Evolutionary conservation across 2,329 filamentous ascomycete genomes (phyloP).

Genomic region (Cadophora sp.): DNA sequence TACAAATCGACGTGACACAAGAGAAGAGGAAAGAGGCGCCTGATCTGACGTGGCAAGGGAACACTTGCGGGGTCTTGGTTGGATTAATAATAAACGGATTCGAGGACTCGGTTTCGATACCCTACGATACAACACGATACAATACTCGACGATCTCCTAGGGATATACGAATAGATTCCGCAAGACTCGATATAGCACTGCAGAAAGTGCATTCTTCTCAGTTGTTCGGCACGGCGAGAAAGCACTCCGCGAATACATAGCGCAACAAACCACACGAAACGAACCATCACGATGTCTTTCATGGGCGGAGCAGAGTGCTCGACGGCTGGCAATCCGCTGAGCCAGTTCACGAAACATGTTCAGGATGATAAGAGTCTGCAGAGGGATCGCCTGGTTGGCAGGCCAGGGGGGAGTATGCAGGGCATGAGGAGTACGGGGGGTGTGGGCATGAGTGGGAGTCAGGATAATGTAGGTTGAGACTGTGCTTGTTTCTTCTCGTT

Average conservation of each 20-base stretch:
- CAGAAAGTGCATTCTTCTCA: too few species aligned
- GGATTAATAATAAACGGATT: too few species aligned
- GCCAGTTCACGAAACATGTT: conserved; percentile 96
- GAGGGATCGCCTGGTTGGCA: conserved; percentile 83
- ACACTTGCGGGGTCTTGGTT: too few species aligned
- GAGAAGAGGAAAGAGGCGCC: not conserved
- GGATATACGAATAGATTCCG: too few species aligned
- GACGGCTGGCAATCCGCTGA: conserved; percentile 92
- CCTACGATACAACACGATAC: too few species aligned
- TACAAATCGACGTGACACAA: not conserved
- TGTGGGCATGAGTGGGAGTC: conserved; percentile 55
- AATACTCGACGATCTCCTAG: too few species aligned
- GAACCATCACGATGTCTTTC: conserved; percentile 76
- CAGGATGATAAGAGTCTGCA: conserved; percentile 96
- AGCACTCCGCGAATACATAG: not conserved
- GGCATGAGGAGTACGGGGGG: conserved; percentile 75
- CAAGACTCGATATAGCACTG: too few species aligned
- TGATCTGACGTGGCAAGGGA: conserved; percentile 1
- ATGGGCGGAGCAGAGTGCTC: conserved; percentile 96
- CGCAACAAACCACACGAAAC: not conserved
- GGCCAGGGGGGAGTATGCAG: conserved; percentile 73
- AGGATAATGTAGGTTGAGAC: conserved; percentile 68
- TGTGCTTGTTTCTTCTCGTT: not conserved
- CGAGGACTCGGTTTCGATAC: too few species aligned
- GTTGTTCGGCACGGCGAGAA: too few species aligned